Conservation (phyloP, 83 land plant species). For the Larix sibirica region DNA sequence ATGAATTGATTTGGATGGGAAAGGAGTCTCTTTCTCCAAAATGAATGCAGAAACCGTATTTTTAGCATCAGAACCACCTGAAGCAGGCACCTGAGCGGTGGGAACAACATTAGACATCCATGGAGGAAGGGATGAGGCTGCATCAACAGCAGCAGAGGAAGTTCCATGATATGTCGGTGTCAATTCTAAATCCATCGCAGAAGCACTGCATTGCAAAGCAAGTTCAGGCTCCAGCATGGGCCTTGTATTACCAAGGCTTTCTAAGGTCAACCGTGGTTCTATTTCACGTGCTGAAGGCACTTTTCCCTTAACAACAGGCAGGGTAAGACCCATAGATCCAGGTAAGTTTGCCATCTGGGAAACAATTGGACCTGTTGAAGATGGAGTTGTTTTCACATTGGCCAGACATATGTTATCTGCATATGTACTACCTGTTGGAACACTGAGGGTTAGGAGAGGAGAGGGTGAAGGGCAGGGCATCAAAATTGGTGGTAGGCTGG, state of each 20-base stretch:
- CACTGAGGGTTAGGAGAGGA: slow-evolving; percentile 1
- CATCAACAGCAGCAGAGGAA: slow-evolving; percentile 1
- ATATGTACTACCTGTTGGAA: not conserved
- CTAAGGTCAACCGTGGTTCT: slow-evolving; percentile 13
- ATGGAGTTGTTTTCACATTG: slow-evolving; percentile 5
- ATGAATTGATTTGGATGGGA: slow-evolving; percentile 8
- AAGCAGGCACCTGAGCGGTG: slow-evolving; percentile 4
- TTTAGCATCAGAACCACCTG: slow-evolving; percentile 15
- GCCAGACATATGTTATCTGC: not conserved
- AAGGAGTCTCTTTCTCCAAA: slow-evolving; percentile 8
- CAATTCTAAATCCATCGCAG: slow-evolving; percentile 7
- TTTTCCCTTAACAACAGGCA: slow-evolving; percentile 9
- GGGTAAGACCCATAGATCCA: slow-evolving; percentile 5
- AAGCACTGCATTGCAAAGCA: slow-evolving; percentile 13
- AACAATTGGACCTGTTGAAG: slow-evolving; percentile 14
- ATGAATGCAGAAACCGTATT: not conserved
- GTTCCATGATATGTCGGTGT: slow-evolving; percentile 4
- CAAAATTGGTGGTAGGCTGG: slow-evolving; percentile 14
- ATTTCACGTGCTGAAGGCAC: not conserved
- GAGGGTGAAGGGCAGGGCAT: slow-evolving; percentile 8
- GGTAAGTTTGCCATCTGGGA: slow-evolving; percentile 3
- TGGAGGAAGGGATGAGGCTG: slow-evolving; percentile 22
- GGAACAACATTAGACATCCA: slow-evolving; percentile 32
- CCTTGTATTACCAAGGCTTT: slow-evolving; percentile 7
- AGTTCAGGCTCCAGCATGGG: slow-evolving; percentile 8